phyloP scores from a whole-genome alignment of 1,284 basidiomycete genomes.

The Naganishia albida region DNA sequence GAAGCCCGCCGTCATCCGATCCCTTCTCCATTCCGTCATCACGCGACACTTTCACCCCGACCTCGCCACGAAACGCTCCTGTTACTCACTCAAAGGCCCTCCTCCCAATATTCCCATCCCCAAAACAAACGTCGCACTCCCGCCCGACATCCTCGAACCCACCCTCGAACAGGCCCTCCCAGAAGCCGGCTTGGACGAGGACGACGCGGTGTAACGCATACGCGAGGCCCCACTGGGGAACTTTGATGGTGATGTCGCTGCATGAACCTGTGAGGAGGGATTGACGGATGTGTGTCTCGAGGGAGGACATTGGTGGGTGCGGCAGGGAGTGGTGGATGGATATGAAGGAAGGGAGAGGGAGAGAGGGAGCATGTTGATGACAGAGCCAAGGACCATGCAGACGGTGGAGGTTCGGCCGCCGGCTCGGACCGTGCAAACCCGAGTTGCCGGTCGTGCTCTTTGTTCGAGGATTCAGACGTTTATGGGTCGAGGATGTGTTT shows the following conservation, averaged over 20 bases:
- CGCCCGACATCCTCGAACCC: slow-evolving; percentile 66
- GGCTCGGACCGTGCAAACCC: too few relatives aligned
- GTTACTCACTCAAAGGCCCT: slow-evolving; percentile 62
- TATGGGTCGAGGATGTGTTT: too few relatives aligned
- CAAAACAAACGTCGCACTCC: slow-evolving; percentile 67
- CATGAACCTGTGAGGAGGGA: slow-evolving; percentile 71
- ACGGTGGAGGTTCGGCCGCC: too few relatives aligned
- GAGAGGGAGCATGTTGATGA: too few relatives aligned
- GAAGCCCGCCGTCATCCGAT: too few relatives aligned
- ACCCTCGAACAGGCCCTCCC: slow-evolving; percentile 75
- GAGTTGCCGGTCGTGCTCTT: too few relatives aligned
- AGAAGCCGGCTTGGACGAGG: slow-evolving; percentile 82
- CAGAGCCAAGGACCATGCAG: too few relatives aligned
- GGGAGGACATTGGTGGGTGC: slow-evolving; percentile 30
- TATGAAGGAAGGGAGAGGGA: neutral
- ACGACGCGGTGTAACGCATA: slow-evolving; percentile 80
- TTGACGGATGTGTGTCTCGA: slow-evolving; percentile 65
- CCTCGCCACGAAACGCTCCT: too few relatives aligned
- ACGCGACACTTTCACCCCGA: too few relatives aligned
- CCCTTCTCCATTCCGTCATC: too few relatives aligned
- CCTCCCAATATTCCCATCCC: slow-evolving; percentile 82
- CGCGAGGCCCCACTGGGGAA: slow-evolving; percentile 71
- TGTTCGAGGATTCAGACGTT: too few relatives aligned
- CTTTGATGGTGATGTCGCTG: slow-evolving; percentile 71
- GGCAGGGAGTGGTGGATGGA: neutral